These are phyloP conservation scores for Hypoxylon sp. DNA, from an alignment of 2,329 filamentous ascomycete genomes.

Conservation along the genomic window DNA sequence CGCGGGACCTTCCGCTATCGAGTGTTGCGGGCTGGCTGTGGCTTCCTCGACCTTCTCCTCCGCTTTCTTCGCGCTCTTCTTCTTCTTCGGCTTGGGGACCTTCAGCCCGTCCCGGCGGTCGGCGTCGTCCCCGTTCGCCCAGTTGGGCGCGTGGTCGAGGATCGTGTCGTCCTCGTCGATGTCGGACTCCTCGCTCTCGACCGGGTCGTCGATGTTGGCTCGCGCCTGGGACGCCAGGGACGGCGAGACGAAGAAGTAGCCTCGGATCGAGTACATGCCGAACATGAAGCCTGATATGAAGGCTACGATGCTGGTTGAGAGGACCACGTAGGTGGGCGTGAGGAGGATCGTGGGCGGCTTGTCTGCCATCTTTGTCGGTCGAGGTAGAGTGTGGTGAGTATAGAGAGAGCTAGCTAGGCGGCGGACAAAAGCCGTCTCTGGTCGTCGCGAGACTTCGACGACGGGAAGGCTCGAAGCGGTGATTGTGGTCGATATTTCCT, in stretches of 20 bases:
- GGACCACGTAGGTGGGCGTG: conserved; percentile 68
- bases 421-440: no score
- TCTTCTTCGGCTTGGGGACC: conserved; percentile 37
- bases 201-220: conserved; percentile 68
- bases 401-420: no score
- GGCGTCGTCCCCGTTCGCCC: conserved; percentile 71
- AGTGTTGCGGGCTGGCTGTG: conserved; percentile 15
- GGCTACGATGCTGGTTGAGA: conserved; percentile 80
- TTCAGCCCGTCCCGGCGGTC: conserved; percentile 70
- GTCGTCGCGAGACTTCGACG: neutral
- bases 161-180: conserved; percentile 70
- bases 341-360: conserved; percentile 49
- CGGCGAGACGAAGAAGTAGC: conserved; percentile 70
- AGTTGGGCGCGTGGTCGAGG: conserved; percentile 76
- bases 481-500: neutral
- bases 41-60: conserved; percentile 50
- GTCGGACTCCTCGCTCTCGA: conserved; percentile 78
- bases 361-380: conserved; percentile 52
- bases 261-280: conserved; percentile 77
- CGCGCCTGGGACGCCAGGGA: conserved; percentile 68
- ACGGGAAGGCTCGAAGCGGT: neutral
- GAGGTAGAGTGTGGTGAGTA: no score
- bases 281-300: conserved; percentile 84
- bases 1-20: conserved; percentile 49
- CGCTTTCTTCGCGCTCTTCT: conserved; percentile 40